Percentiles rank a stretch among this genome's conserved stretches.
Conservation (phyloP, 2,329 filamentous ascomycete species). For the Xylaria sp. region DNA sequence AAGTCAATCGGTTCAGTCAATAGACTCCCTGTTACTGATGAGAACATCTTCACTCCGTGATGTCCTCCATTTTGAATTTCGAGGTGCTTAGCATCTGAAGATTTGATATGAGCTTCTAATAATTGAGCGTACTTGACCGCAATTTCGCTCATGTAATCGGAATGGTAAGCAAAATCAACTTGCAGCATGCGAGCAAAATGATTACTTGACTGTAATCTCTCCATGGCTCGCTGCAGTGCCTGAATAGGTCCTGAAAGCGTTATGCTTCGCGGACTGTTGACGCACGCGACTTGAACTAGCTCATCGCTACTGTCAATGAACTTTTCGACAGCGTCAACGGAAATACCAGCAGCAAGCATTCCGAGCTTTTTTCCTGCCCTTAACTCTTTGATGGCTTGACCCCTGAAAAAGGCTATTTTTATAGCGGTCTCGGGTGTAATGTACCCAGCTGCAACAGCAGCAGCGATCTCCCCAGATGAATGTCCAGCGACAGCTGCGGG, state of each 20-base stretch:
- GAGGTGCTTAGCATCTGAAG: neutral
- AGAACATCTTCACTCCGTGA: constrained; percentile 10
- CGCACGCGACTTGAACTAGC: constrained; percentile 41
- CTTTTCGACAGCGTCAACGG: constrained; percentile 31
- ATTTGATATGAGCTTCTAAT: neutral
- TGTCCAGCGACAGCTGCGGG: constrained; percentile 47
- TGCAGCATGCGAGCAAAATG: constrained; percentile 48
- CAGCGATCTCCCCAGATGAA: constrained; percentile 51
- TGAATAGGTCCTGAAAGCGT: constrained; percentile 46
- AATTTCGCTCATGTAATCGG: constrained; percentile 44
- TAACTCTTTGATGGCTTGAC: constrained; percentile 38
- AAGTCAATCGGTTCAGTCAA: neutral
- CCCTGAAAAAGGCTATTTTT: constrained; percentile 49
- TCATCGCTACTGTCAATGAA: constrained; percentile 41
- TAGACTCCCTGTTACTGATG: neutral
- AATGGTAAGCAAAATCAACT: constrained; percentile 51
- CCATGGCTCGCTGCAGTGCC: constrained; percentile 32
- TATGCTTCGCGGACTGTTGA: constrained; percentile 47
- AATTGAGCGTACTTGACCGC: constrained; percentile 37
- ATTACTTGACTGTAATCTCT: constrained; percentile 37
- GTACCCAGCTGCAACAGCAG: constrained; percentile 46
- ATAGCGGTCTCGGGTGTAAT: constrained; percentile 45
- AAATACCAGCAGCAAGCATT: constrained; percentile 50
- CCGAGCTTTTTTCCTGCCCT: constrained; percentile 40
- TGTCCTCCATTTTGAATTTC: neutral